Evolutionary conservation across 1,284 basidiomycete species (phyloP), one percentile per base, ranked within the genome.

Genomic region (Melampsora abietis-canadensis): DNA sequence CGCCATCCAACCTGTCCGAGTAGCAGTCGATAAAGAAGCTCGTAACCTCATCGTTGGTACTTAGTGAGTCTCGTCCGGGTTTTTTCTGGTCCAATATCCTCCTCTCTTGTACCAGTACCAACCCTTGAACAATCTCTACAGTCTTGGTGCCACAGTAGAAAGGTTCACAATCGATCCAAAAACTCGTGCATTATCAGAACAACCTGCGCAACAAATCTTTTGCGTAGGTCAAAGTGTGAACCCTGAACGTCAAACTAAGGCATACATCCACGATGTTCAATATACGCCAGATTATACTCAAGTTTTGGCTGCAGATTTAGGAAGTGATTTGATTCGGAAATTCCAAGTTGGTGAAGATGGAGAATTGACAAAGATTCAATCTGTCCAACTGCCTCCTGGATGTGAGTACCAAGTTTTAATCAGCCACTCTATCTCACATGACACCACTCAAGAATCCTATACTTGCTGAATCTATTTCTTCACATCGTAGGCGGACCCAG

Each of bases 191-290:
- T 44, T 44, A 44, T 44, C 40, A 44, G 8, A 12, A 44, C 10
- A 44, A 44, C 40, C 40, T 57, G 27, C 51, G 51, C 51, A 57
- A 27, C 6, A 19, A 21, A 21, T 57, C 51, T 10, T 14, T 57
- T 57, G 27, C 27, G 27, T 27, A 21, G 51, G 27, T 8, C n/a
- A 57, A 21, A 27, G 51, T 21, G 8, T 27, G 12, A 27, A 21
- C 27, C 51, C 51, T 21, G 21, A 21, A 21, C n/a, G 21, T 57
- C 51, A 57, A 57, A 57, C n/a, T 19, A 27, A 21, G n/a, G n/a
- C 51, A 57, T 27, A 57, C n/a, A 21, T 27, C 8, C 51, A 57
- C n/a, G 51, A 57, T 57, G 51, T 57, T 57, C 51, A 57, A 57
- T 57, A 57, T 57, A 57, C 21, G n/a, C 51, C 51, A 21, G 51